Percentiles rank a stretch among this genome's conserved stretches.
These are phyloP conservation scores for Epichloe brachyelytri DNA, from an alignment of 2,329 filamentous ascomycete species.

Conservation along the genomic window DNA sequence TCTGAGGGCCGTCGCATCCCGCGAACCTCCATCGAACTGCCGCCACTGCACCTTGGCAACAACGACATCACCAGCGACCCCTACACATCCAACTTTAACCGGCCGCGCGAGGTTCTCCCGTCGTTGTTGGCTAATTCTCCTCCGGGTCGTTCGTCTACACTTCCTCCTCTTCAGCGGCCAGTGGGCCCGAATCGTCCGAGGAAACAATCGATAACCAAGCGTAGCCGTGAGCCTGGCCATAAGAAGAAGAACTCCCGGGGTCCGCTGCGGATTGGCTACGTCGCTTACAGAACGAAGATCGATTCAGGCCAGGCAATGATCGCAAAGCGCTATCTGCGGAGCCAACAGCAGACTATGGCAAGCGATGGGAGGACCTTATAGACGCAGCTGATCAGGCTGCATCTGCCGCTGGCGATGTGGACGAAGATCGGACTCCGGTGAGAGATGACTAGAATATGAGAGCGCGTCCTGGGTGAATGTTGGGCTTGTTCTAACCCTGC, in stretches of 20 bases:
- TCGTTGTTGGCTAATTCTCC: slow-evolving; percentile 74
- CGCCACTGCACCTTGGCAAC: slow-evolving; percentile 47
- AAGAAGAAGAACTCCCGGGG: slow-evolving; percentile 61
- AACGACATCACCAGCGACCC: slow-evolving; percentile 61
- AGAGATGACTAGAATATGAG: slow-evolving; percentile 22
- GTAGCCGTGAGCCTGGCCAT: slow-evolving; percentile 62
- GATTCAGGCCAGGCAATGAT: slow-evolving; percentile 54
- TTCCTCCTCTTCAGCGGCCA: slow-evolving; percentile 69
- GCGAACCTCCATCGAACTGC: slow-evolving; percentile 59
- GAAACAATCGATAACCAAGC: slow-evolving; percentile 78
- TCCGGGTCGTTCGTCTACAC: slow-evolving; percentile 73
- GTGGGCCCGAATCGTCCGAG: slow-evolving; percentile 60
- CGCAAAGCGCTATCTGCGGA: slow-evolving; percentile 81
- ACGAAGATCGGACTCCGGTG: slow-evolving; percentile 84
- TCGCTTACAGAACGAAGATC: slow-evolving; percentile 45
- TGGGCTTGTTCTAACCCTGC: not conserved
- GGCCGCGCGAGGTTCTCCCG: slow-evolving; percentile 61
- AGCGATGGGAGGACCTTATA: slow-evolving; percentile 92
- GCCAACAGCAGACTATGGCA: slow-evolving; percentile 68
- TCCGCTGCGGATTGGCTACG: slow-evolving; percentile 56
- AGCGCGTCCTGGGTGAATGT: not conserved
- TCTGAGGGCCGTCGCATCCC: slow-evolving; percentile 50
- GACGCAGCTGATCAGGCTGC: slow-evolving; percentile 65
- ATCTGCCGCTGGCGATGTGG: slow-evolving; percentile 80
- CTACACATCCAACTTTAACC: slow-evolving; percentile 41